Base-by-base conservation (phyloP, 2,329 filamentous ascomycete species). In the Colletotrichum tanaceti region DNA sequence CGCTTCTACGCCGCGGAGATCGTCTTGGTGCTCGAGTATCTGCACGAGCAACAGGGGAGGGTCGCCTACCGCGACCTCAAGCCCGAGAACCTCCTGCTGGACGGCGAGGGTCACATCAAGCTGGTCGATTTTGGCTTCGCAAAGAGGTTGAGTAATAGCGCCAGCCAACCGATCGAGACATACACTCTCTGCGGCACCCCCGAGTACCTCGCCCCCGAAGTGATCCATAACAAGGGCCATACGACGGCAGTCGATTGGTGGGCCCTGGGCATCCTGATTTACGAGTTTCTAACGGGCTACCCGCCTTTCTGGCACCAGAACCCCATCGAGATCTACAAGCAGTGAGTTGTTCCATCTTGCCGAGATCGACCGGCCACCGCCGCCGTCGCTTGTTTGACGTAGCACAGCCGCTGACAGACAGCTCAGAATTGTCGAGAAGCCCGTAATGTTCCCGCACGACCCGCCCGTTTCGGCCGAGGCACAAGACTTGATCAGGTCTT, bases 251-350 rank as follows among this genome's bases (percentile, higher is more conserved):
- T 95, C 43, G 92, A 95, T 82, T 95, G 92, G 92, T 95, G 93
- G 93, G 92, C 93, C 0, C 84, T 96, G 73, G 93, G 93, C 32
- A 94, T 95, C 72, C 80, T 96, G 65, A 90, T 95, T 68, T 95
- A 93, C 78, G 93, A 96, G 76, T 95, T 95, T 76, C 81, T 95
- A 57, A 93, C 93, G 11, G 93, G 93, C 35, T 94, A 94, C 75
- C 93, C 93, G 16, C 93, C 93, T 0, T 96, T 95, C 76, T 96
- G 92, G 91, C 90, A 94, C 75, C 90, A 93, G 72, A 95, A 94
- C 72, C 92, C 92, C 1, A 92, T 95, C 72, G 93, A 94, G 77
- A 95, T 95, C 67, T 95, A 95, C 80, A 93, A 93, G 77, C 89
- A 91, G 89, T 90, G 74, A 73, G 86, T 80, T 35, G 7, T 10